phyloP scores from a whole-genome alignment of 352 stramenopile species.

The Globisporangium spinosum region DNA sequence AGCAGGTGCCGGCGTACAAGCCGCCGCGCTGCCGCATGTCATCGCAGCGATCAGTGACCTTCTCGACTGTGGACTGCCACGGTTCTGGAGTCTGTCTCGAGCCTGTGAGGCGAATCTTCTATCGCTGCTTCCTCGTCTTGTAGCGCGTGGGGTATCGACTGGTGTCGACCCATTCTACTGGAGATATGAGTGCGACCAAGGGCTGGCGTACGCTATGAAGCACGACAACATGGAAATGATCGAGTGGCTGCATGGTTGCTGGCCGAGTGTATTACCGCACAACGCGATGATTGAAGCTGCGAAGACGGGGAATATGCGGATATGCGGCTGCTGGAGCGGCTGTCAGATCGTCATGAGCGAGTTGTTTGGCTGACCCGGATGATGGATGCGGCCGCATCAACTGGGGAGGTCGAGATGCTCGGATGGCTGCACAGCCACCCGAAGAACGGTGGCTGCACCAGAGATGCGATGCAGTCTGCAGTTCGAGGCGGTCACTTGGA shows the following conservation, averaged over 20 bases:
- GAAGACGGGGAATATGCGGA: neutral
- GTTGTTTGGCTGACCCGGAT: neutral
- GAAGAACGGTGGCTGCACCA: neutral
- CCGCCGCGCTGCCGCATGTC: neutral
- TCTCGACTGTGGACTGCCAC: neutral
- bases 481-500: too few species aligned
- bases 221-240: neutral
- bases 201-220: neutral
- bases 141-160: neutral
- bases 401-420: neutral
- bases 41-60: neutral
- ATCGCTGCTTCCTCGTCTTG: neutral
- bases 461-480: neutral
- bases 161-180: neutral
- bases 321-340: neutral
- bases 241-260: conserved; percentile 1
- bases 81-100: neutral
- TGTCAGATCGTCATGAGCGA: neutral
- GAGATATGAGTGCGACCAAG: neutral
- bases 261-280: neutral
- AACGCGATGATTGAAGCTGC: neutral
- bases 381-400: neutral
- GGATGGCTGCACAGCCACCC: neutral
- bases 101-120: neutral
- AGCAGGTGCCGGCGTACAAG: too few species aligned